Evolutionary conservation across 768 basidiomycete species (phyloP).

Genomic region (Russula olivacea): DNA sequence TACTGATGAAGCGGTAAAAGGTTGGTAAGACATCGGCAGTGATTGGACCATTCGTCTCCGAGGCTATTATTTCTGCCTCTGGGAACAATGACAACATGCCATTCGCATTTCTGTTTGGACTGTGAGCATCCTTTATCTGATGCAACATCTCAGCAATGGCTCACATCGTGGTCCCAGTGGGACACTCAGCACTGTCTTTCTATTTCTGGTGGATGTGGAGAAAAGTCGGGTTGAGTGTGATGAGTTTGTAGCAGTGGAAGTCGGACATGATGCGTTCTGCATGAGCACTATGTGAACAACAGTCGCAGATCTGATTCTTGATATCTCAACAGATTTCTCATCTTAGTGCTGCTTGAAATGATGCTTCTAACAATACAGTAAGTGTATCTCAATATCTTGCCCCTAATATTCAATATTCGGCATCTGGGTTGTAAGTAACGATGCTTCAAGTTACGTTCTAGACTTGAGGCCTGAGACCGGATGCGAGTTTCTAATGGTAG

Average conservation of each 20-base stretch:
- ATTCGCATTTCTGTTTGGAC: slow-evolving; percentile 57
- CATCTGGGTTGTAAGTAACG: not conserved
- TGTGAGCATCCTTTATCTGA: slow-evolving; percentile 39
- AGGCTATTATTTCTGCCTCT: slow-evolving; percentile 65
- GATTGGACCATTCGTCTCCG: slow-evolving; percentile 69
- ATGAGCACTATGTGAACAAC: not conserved
- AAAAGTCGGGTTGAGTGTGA: slow-evolving; percentile 62
- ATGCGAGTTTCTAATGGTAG: too few relatives aligned
- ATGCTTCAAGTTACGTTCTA: too few relatives aligned
- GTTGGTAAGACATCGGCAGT: slow-evolving; percentile 73
- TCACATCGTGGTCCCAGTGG: slow-evolving; percentile 36
- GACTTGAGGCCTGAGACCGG: too few relatives aligned
- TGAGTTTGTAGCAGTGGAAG: slow-evolving; percentile 54
- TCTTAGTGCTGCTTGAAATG: not conserved
- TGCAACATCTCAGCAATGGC: not conserved
- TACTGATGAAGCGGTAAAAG: slow-evolving; percentile 34
- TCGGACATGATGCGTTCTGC: slow-evolving; percentile 36
- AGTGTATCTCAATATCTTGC: not conserved
- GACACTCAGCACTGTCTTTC: slow-evolving; percentile 48
- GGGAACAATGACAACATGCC: slow-evolving; percentile 73
- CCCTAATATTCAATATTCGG: not conserved
- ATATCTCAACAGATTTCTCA: not conserved
- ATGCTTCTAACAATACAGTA: too few relatives aligned
- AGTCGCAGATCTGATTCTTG: not conserved
- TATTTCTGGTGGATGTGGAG: slow-evolving; percentile 57